phyloP scores from a whole-genome alignment of 768 basidiomycete species.

The Leccinum aurantiacum region DNA sequence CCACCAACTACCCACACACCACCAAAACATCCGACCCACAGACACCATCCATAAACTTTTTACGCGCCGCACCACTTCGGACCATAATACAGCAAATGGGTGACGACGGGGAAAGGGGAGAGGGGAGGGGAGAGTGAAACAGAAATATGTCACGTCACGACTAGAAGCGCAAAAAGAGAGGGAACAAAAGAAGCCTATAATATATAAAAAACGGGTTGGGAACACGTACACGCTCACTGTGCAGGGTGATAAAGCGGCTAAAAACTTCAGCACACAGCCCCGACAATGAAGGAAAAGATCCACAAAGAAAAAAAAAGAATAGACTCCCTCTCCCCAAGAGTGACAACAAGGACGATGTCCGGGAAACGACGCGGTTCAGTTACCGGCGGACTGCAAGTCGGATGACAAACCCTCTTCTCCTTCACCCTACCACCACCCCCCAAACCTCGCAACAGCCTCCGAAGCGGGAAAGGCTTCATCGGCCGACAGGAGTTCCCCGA shows the following conservation, averaged over 20 bases:
- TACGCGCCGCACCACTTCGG: constrained; percentile 17
- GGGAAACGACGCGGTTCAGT: constrained; percentile 13
- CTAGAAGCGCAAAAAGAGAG: constrained; percentile 16
- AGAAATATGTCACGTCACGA: constrained; percentile 21
- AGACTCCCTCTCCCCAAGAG: constrained; percentile 12
- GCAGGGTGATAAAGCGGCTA: constrained; percentile 9
- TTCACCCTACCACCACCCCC: neutral
- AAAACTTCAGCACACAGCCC: constrained; percentile 16
- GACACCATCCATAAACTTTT: constrained; percentile 15
- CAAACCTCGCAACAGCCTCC: neutral
- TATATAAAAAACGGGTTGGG: constrained; percentile 30
- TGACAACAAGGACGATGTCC: constrained; percentile 13
- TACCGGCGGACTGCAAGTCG: constrained; percentile 13
- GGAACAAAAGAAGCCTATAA: constrained; percentile 26
- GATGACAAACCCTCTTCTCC: constrained; percentile 8
- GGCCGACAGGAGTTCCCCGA: constrained; percentile 29
- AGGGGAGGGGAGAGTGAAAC: constrained; percentile 1
- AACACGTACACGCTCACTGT: constrained; percentile 26
- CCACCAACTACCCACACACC: constrained; percentile 5
- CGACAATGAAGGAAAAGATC: constrained; percentile 11
- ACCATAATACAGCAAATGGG: constrained; percentile 17
- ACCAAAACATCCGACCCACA: constrained; percentile 15
- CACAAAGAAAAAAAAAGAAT: constrained; percentile 13
- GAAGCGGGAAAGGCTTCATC: constrained; percentile 19
- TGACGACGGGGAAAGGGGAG: neutral